These are phyloP conservation scores for Calonectria henricotiae DNA, from an alignment of 2,329 filamentous ascomycete species.

Conservation along the genomic window DNA sequence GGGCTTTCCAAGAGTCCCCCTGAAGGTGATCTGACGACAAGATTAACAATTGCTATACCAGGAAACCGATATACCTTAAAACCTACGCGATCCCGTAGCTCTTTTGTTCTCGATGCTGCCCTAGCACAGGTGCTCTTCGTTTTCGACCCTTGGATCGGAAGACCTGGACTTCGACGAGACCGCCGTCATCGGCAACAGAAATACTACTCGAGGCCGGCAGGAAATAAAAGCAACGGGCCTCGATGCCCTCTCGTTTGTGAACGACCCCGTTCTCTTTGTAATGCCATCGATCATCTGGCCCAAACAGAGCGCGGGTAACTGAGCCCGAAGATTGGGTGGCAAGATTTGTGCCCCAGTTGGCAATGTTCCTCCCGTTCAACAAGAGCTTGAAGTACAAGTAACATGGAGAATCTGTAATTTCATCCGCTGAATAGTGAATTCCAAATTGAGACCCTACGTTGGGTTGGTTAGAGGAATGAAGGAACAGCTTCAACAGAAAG, in stretches of 20 bases:
- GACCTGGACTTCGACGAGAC: conserved; percentile 69
- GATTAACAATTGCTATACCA: conserved; percentile 32
- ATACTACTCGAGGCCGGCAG: conserved; percentile 57
- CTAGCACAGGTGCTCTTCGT: conserved; percentile 61
- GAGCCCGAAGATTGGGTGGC: conserved; percentile 56
- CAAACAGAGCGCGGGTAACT: conserved; percentile 66
- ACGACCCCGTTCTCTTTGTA: conserved; percentile 58
- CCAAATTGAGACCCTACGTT: conserved; percentile 68
- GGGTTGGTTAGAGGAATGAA: conserved; percentile 23
- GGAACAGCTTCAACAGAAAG: not conserved
- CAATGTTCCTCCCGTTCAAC: conserved; percentile 70
- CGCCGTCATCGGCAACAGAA: conserved; percentile 68
- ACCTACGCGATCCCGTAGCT: conserved; percentile 71
- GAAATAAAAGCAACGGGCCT: conserved; percentile 69
- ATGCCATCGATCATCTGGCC: conserved; percentile 63
- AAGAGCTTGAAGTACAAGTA: conserved; percentile 71
- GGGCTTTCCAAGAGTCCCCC: conserved; percentile 70
- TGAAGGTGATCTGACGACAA: conserved; percentile 64
- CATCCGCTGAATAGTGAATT: conserved; percentile 65
- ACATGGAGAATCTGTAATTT: conserved; percentile 54
- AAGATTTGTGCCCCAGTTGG: conserved; percentile 69
- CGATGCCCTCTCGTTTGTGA: conserved; percentile 61
- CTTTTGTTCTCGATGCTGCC: conserved; percentile 65
- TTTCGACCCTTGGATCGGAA: conserved; percentile 69
- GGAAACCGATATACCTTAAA: not conserved